Evolutionary conservation across 805 yeast species (phyloP), one percentile per base, ranked within the genome.

Genomic region (Saccharomyces cerevisiae): DNA sequence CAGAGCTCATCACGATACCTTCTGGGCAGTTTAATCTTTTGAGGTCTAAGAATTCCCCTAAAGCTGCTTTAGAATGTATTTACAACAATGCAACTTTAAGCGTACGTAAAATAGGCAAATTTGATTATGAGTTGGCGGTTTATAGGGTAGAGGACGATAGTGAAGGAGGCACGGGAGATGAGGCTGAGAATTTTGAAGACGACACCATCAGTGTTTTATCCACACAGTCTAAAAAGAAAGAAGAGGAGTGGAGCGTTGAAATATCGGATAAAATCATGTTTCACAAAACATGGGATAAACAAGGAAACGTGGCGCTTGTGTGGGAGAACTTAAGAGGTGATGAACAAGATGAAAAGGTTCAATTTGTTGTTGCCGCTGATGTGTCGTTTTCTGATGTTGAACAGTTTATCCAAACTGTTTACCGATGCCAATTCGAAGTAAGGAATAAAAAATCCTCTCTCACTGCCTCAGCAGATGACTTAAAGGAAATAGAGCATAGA

Each of bases 301-400:
- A 81, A 41, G 87, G 84, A 1, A 72, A 78, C 3, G 71, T 76
- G 43, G 81, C 84, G 1, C 78, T 92, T 28, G 75, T 85, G 0
- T 92, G 98, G 98, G 76, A 73, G 13, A 96, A 94, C 67, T 66
- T 82, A 41, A 83, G 82, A 47, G 97, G 96, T n/a, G 97, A 91
- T 62, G 78, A 79, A 14, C 76, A 77, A 4, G 97, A 89, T 26
- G 97, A 91, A 64, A 72, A 76, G 58, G 89, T 85, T 69, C 96
- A 90, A 69, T 91, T 88, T 70, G 77, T 86, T 24, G 80, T 89
- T 50, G 88, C 83, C 57, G 78, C 77, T 49, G 77, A 78, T 13
- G 79, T 83, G n/a, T 73, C 81, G 8, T 59, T 63, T 13, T 55
- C 73, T 14, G 80, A 76, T 27, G 80, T 85, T 43, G 81, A 84